Conservation (phyloP, 305 asterid species). For the Coffea humblotiana region DNA sequence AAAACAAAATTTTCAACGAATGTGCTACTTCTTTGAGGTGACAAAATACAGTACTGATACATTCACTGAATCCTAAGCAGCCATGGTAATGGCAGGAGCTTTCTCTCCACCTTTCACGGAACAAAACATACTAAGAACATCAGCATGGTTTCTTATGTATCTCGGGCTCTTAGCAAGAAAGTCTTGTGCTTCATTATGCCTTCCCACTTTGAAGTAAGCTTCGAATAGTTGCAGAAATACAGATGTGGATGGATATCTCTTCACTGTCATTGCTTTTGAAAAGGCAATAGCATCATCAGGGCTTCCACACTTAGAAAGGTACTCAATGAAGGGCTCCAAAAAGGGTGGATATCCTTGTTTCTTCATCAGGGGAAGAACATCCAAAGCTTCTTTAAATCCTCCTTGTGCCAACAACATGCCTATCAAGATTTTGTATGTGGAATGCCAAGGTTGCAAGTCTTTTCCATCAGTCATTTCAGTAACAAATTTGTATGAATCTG, state of each 20-base stretch:
- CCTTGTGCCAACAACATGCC: slow-evolving; percentile 50
- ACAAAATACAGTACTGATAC: slow-evolving; percentile 24
- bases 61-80: slow-evolving; percentile 38
- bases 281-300: slow-evolving; percentile 61
- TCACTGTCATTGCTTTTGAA: slow-evolving; percentile 46
- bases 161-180: slow-evolving; percentile 66
- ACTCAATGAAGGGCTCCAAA: slow-evolving; percentile 50
- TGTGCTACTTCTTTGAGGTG: slow-evolving; percentile 19
- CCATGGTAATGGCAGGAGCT: slow-evolving; percentile 27
- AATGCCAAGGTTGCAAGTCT: slow-evolving; percentile 47
- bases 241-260: slow-evolving; percentile 47
- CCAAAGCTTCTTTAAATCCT: slow-evolving; percentile 53
- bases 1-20: neutral
- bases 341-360: slow-evolving; percentile 66
- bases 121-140: slow-evolving; percentile 59
- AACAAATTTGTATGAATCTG: slow-evolving; percentile 51
- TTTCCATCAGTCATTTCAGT: slow-evolving; percentile 54
- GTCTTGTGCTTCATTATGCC: slow-evolving; percentile 65
- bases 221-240: slow-evolving; percentile 57
- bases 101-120: slow-evolving; percentile 32
- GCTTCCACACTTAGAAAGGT: slow-evolving; percentile 53
- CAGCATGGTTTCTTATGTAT: slow-evolving; percentile 58
- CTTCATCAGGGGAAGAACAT: slow-evolving; percentile 64
- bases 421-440: slow-evolving; percentile 59
- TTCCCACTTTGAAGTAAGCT: slow-evolving; percentile 59